Conservation (phyloP, 2,329 filamentous ascomycete species). For the Camillea tinctor region DNA sequence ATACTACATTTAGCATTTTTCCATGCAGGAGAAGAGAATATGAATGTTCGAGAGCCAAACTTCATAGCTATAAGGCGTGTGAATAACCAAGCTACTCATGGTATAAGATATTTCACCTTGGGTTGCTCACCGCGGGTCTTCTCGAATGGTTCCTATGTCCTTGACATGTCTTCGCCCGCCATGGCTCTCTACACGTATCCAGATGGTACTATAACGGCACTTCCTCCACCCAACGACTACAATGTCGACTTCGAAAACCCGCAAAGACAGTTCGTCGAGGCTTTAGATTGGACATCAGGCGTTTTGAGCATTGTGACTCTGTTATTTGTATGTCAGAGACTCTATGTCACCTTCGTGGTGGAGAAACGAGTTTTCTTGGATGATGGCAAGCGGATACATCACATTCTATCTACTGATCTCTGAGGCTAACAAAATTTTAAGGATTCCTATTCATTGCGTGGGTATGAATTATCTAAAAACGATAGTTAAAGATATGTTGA, state of each 20-base stretch:
- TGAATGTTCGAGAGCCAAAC: not conserved
- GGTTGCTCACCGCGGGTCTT: not conserved
- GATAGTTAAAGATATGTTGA: not conserved
- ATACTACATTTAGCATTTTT: not conserved
- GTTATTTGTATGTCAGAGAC: not conserved
- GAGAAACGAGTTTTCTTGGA: not conserved
- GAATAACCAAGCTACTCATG: not conserved
- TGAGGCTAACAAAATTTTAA: not conserved
- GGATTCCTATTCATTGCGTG: not conserved
- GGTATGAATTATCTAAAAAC: not conserved
- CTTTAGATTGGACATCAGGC: not conserved
- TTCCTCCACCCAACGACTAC: not conserved
- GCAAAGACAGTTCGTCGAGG: not conserved
- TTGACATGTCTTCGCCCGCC: not conserved
- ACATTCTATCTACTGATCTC: not conserved
- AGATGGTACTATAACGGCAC: not conserved
- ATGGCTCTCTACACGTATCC: not conserved
- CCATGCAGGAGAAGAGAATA: not conserved
- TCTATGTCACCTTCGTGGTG: not conserved
- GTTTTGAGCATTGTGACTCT: not conserved
- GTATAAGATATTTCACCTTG: not conserved
- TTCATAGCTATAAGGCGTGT: not conserved
- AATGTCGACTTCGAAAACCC: not conserved
- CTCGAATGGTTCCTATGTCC: not conserved
- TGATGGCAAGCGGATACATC: not conserved